Evolutionary conservation across 805 yeast genomes (phyloP).

Genomic region (Ascoidea rubescens): DNA sequence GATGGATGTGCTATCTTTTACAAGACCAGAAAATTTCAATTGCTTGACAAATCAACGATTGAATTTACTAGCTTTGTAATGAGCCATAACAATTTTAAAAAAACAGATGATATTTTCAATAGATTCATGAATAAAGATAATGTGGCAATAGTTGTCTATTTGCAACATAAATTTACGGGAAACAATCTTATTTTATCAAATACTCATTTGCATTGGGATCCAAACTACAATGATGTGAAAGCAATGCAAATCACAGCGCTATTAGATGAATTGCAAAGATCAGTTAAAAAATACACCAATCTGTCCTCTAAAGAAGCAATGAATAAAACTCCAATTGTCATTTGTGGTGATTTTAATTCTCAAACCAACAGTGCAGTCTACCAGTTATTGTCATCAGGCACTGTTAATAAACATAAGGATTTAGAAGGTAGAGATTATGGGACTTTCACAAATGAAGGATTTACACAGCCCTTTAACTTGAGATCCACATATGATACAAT

Average conservation of each 20-base stretch:
- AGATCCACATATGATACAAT: conserved; percentile 75
- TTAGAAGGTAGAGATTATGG: conserved; percentile 85
- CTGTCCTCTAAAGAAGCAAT: conserved; percentile 27
- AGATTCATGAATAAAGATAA: conserved; percentile 95
- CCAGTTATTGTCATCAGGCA: conserved; percentile 73
- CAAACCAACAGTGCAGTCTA: conserved; percentile 81
- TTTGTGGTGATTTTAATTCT: conserved; percentile 96
- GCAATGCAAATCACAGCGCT: conserved; percentile 89
- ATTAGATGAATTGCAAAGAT: conserved; percentile 69
- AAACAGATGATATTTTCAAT: conserved; percentile 88
- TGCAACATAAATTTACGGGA: conserved; percentile 63
- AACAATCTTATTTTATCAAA: conserved; percentile 65
- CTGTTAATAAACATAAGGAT: conserved; percentile 67
- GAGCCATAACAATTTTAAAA: conserved; percentile 75
- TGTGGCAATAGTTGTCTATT: conserved; percentile 63
- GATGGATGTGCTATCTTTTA: conserved; percentile 98
- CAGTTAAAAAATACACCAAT: conserved; percentile 33
- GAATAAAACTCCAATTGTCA: conserved; percentile 58
- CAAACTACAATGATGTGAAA: conserved; percentile 89
- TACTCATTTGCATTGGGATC: conserved; percentile 98
- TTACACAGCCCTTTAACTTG: conserved; percentile 65
- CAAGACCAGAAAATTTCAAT: conserved; percentile 51
- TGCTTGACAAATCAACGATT: conserved; percentile 55
- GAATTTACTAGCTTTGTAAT: conserved; percentile 77
- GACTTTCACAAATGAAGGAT: conserved; percentile 77